Evolutionary conservation across 129 eudicot species (phyloP).

Genomic region (Pseudognaphalium luteoalbum): DNA sequence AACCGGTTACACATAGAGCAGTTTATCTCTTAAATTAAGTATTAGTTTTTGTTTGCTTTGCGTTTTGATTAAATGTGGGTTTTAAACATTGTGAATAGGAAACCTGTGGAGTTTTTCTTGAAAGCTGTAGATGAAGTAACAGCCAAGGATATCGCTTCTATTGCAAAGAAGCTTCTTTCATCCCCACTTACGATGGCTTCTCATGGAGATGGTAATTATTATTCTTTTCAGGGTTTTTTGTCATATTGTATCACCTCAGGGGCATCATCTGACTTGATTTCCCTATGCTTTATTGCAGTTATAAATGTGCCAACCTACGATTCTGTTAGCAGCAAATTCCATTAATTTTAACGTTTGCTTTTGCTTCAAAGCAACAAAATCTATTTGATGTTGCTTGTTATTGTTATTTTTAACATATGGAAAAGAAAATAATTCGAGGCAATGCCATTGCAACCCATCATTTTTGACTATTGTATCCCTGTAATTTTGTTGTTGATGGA

Average conservation of each 20-base stretch:
- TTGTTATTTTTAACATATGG: constrained; percentile 15
- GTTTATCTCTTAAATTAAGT: neutral
- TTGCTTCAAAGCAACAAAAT: constrained; percentile 9
- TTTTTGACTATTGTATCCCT: constrained; percentile 34
- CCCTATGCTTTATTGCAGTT: constrained; percentile 46
- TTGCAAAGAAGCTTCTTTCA: constrained; percentile 58
- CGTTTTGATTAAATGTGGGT: neutral
- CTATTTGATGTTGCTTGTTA: constrained; percentile 16
- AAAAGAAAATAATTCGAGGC: constrained; percentile 17
- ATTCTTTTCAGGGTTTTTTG: neutral
- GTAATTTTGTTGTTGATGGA: constrained; percentile 21
- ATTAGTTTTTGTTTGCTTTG: neutral
- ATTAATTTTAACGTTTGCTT: constrained; percentile 28
- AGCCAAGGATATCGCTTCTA: constrained; percentile 60
- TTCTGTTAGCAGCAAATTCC: constrained; percentile 57
- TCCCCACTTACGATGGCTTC: constrained; percentile 98
- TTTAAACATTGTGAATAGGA: constrained; percentile 40
- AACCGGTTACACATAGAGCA: neutral
- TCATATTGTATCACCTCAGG: neutral
- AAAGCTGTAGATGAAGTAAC: constrained; percentile 71
- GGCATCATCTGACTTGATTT: neutral
- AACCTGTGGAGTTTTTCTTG: constrained; percentile 86
- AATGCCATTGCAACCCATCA: constrained; percentile 24
- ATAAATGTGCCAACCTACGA: constrained; percentile 75
- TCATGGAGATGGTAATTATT: constrained; percentile 74